Conservation (phyloP, 169 alveolate species). For the Plasmodium berghei region DNA sequence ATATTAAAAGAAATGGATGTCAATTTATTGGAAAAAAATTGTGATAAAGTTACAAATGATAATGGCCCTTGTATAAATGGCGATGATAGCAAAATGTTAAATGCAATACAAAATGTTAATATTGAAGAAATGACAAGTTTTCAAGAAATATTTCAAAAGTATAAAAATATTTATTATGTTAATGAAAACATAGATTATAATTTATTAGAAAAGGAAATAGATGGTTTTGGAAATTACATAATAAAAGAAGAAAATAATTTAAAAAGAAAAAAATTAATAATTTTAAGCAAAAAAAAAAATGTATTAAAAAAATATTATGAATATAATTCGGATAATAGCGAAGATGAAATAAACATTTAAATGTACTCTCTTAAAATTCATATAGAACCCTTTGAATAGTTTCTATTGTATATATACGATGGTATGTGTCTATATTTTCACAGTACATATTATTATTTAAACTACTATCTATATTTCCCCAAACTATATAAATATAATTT, state of each 20-base stretch:
- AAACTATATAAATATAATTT: no score
- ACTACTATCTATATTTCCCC: no score
- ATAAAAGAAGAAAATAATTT: conserved; percentile 23
- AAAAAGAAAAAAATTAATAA: conserved; percentile 29
- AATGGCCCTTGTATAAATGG: not conserved
- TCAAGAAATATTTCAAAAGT: conserved; percentile 27
- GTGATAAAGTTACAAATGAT: not conserved
- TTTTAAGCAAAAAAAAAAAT: conserved; percentile 32
- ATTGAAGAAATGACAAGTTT: conserved; percentile 17
- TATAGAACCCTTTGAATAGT: not conserved
- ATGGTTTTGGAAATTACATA: not conserved
- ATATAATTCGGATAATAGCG: conserved; percentile 54
- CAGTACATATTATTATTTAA: no score
- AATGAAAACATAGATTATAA: conserved; percentile 41
- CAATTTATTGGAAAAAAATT: not conserved
- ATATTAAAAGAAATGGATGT: no score
- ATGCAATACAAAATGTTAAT: conserved; percentile 17
- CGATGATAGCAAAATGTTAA: not conserved
- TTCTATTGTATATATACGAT: not conserved
- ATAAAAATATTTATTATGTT: conserved; percentile 9
- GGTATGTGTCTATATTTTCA: no score
- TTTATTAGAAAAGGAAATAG: conserved; percentile 28
- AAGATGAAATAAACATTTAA: conserved; percentile 40
- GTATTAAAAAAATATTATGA: conserved; percentile 30
- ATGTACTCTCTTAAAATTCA: not conserved